phyloP scores from a whole-genome alignment of 257 asterid genomes.

The Gardenia jasminoides region DNA sequence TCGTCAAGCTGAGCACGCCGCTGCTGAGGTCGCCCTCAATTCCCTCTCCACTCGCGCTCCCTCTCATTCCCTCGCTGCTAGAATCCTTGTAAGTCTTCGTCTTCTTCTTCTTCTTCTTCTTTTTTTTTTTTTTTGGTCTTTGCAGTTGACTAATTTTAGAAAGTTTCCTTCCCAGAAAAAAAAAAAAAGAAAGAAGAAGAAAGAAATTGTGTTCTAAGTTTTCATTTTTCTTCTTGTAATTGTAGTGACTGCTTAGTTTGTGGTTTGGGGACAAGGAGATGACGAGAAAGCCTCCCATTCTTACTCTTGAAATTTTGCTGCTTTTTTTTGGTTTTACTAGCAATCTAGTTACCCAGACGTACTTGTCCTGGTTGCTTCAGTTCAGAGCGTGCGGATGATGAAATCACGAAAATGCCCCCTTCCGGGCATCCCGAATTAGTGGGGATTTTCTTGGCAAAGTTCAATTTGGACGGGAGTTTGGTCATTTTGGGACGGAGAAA shows the following conservation, averaged over 20 bases:
- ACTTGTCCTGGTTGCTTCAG: background rate
- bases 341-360: background rate
- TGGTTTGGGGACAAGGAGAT: background rate
- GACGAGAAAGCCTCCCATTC: slow-evolving; percentile 2
- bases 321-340: background rate
- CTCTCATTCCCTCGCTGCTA: slow-evolving; percentile 68
- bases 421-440: background rate
- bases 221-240: too few relatives aligned
- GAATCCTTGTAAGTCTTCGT: slow-evolving; percentile 65
- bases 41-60: slow-evolving; percentile 63
- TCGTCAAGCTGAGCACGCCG: slow-evolving; percentile 83
- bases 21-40: slow-evolving; percentile 74
- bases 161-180: too few relatives aligned
- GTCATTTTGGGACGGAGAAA: background rate
- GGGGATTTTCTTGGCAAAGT: background rate
- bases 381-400: background rate
- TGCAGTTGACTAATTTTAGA: too few relatives aligned
- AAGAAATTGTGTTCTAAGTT: too few relatives aligned
- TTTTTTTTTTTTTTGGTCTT: too few relatives aligned
- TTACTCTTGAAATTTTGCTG: background rate
- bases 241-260: background rate
- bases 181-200: too few relatives aligned
- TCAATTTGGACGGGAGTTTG: too few relatives aligned
- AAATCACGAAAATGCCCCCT: slow-evolving; percentile 3
- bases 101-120: too few relatives aligned